phyloP scores from a whole-genome alignment of 139 green algal genomes.

The Coelastrella sp. region DNA sequence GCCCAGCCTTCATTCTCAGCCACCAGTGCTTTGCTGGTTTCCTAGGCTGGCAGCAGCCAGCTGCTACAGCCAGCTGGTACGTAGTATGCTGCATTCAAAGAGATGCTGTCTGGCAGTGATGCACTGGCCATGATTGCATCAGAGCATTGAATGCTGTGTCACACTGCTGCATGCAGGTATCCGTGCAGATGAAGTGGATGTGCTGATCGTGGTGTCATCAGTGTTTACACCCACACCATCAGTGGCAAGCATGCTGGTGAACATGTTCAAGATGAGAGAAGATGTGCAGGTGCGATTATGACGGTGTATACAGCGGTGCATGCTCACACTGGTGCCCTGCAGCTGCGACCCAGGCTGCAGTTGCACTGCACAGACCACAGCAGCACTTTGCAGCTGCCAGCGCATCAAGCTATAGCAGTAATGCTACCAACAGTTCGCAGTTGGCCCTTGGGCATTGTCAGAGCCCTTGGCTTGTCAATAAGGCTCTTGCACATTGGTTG shows the following conservation, averaged over 20 bases:
- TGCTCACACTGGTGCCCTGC: no score
- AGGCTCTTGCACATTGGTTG: no score
- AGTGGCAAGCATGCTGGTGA: constrained; percentile 75
- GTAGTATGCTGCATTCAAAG: background rate
- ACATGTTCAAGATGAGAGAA: constrained; percentile 72
- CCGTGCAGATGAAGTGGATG: constrained; percentile 45
- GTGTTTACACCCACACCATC: constrained; percentile 67
- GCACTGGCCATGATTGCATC: background rate
- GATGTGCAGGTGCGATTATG: constrained; percentile 44
- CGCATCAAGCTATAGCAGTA: no score
- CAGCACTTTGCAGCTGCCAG: no score
- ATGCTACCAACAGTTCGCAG: no score
- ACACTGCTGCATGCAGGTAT: background rate
- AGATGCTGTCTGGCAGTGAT: background rate
- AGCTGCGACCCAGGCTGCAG: no score
- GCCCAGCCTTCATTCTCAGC: background rate
- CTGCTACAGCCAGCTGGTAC: no score
- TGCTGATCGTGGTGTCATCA: constrained; percentile 31
- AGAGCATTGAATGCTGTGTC: background rate
- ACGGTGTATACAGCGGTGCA: no score
- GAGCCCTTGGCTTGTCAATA: no score
- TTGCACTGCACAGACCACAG: no score
- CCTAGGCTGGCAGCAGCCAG: no score
- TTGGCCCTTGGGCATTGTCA: no score
- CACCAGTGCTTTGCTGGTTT: background rate